A percentile compares a stretch with the other conserved stretches of the same genome.
These are phyloP conservation scores for Allomyces javanicus DNA, from an alignment of 192 early-diverging fungal species.

Conservation along the genomic window DNA sequence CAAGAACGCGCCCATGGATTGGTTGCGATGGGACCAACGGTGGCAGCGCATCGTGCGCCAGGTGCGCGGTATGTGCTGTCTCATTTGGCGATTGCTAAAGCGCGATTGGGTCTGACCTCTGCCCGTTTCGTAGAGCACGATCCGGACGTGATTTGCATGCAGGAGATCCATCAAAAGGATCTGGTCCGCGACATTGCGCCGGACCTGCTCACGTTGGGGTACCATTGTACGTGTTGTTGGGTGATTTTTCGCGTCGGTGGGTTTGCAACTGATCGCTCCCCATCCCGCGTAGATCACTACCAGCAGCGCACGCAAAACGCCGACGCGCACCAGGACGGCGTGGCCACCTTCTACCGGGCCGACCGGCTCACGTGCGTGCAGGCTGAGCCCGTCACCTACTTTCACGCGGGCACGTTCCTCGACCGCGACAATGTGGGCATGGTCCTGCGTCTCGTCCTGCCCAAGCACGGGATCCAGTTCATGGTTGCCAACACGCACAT, in stretches of 20 bases:
- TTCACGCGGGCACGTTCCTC: not conserved
- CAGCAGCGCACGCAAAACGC: not conserved
- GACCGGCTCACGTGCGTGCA: not conserved
- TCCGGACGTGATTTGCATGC: not conserved
- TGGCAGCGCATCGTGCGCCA: no score
- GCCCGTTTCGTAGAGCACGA: no score
- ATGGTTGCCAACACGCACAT: not conserved
- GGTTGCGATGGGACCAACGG: no score
- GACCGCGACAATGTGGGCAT: not conserved
- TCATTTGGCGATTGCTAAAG: no score
- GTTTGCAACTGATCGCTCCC: no score
- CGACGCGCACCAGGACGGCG: not conserved
- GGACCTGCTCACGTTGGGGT: not conserved
- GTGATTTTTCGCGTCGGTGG: no score
- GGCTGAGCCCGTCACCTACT: not conserved
- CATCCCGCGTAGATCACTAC: not conserved
- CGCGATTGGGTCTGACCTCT: no score
- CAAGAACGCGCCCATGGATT: no score
- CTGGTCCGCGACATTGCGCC: not conserved
- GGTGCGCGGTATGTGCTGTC: no score
- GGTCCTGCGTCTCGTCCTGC: not conserved
- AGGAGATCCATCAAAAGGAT: not conserved
- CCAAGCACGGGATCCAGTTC: not conserved
- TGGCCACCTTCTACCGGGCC: not conserved
- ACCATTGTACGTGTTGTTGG: not conserved